Percentiles rank a stretch among this genome's conserved stretches.
These are phyloP conservation scores for Suillus variegatus DNA, from an alignment of 768 basidiomycete species.

Conservation along the genomic window DNA sequence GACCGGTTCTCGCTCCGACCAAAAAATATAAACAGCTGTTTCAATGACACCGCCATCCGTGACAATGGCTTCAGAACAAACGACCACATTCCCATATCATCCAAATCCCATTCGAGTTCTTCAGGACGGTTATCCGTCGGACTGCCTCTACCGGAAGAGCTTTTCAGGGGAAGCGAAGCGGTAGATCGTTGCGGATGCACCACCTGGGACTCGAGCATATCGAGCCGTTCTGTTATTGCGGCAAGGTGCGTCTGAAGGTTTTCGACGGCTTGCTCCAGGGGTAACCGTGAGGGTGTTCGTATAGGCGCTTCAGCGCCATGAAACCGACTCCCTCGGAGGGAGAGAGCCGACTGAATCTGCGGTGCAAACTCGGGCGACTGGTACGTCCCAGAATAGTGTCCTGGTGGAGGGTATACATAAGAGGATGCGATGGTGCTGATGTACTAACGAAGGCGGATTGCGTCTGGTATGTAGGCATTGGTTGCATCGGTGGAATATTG, in stretches of 20 bases:
- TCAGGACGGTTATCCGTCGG: constrained; percentile 37
- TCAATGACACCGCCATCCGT: constrained; percentile 49
- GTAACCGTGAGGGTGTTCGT: constrained; percentile 45
- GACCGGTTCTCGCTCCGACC: constrained; percentile 59
- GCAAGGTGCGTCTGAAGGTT: constrained; percentile 80
- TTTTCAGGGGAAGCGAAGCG: constrained; percentile 40
- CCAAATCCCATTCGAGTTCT: constrained; percentile 60
- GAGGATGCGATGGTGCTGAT: constrained; percentile 39
- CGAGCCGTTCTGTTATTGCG: constrained; percentile 81
- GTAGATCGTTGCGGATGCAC: constrained; percentile 42
- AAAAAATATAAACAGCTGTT: constrained; percentile 57
- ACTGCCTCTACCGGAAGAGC: constrained; percentile 44
- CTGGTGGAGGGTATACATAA: constrained; percentile 36
- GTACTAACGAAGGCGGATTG: constrained; percentile 69
- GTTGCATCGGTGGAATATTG: constrained; percentile 64
- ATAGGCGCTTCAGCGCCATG: constrained; percentile 33
- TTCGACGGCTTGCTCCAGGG: constrained; percentile 76
- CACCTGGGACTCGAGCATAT: constrained; percentile 50
- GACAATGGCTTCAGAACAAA: constrained; percentile 64
- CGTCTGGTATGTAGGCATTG: constrained; percentile 68
- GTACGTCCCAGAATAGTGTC: constrained; percentile 39
- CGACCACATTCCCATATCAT: constrained; percentile 86
- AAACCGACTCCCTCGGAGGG: constrained; percentile 36
- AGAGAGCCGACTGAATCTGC: constrained; percentile 37
- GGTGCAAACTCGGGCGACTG: constrained; percentile 42